Conservation (phyloP, 202 grass and related monocot species). For the Eragrostis tef region DNA sequence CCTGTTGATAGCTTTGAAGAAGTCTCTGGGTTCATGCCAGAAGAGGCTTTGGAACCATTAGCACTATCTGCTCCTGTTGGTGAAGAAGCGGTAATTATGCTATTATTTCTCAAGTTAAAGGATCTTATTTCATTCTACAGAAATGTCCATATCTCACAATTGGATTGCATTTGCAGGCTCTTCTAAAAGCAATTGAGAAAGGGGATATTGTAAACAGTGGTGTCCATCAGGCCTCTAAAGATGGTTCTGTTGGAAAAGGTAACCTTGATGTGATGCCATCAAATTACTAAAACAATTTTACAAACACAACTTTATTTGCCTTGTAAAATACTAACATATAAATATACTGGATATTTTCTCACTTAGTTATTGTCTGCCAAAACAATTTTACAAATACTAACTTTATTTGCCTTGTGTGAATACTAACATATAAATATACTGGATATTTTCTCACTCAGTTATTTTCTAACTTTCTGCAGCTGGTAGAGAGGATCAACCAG, state of each 20-base stretch:
- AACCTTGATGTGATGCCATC: slow-evolving; percentile 42
- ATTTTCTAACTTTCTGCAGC: slow-evolving; percentile 41
- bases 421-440: background rate
- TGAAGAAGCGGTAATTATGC: slow-evolving; percentile 77
- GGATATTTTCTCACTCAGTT: slow-evolving; percentile 9
- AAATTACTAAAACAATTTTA: slow-evolving; percentile 60
- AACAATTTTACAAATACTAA: slow-evolving; percentile 45
- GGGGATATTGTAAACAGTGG: slow-evolving; percentile 87
- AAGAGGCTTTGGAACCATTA: slow-evolving; percentile 77
- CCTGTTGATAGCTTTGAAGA: slow-evolving; percentile 67
- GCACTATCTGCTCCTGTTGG: slow-evolving; percentile 75
- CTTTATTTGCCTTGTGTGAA: slow-evolving; percentile 1
- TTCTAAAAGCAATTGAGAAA: slow-evolving; percentile 97
- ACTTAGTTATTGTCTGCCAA: slow-evolving; percentile 45
- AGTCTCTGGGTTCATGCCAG: slow-evolving; percentile 60
- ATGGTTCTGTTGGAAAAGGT: slow-evolving; percentile 72
- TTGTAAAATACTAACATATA: background rate
- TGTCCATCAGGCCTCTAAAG: slow-evolving; percentile 75
- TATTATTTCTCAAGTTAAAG: slow-evolving; percentile 37
- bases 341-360: slow-evolving; percentile 8
- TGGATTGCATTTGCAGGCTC: slow-evolving; percentile 56
- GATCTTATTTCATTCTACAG: slow-evolving; percentile 23
- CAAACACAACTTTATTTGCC: background rate
- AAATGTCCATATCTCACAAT: slow-evolving; percentile 37
- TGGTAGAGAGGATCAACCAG: slow-evolving; percentile 55